Evolutionary conservation across 23 red algal species (phyloP), one percentile per base, ranked within the genome.

Genomic region (Chondrus crispus): DNA sequence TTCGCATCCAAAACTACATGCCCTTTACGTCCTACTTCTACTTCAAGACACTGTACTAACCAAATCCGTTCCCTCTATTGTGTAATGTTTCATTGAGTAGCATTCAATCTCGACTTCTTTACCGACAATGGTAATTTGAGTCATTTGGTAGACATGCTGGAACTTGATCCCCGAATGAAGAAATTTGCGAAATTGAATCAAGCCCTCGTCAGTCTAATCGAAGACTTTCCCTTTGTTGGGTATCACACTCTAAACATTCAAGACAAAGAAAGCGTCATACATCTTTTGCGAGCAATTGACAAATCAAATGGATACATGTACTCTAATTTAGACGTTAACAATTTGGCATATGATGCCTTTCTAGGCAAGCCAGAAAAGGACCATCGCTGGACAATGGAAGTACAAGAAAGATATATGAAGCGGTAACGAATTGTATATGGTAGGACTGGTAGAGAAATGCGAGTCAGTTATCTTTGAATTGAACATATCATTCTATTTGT

Each of bases 211-310:
- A 84, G 79, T n/a, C 57, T 93, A 32, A 74, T 96, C 14, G 88
- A 93, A 45, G 95, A 96, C 66, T 96, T 93, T 46, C 81, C 88
- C 11, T 85, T 84, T 58, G 95, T 96, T 36, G 62, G 95, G 2
- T 96, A 93, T 89, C 84, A 93, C 33, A 88, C 82, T 38, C 71
- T 95, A 4, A 69, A 88, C 78, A 88, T 95, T 72, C 81, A 94
- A 66, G 54, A 76, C 55, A 85, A 86, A 51, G 80, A 94, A 40
- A 94, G 91, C 35, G 81, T 94, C 2, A 63, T 85, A 24, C 26
- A 54, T 47, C 53, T 94, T 14, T 46, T 76, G 1, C 53, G 54
- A 40, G 91, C 74, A 19, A 85, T 94, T 46, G 91, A 94, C 48
- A 94, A 94, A 52, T 84, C 91, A 11, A 94, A 94, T 63, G 91